These are phyloP conservation scores for Trichosporon coremiiforme DNA, from an alignment of 1,284 basidiomycete genomes.

Conservation along the genomic window DNA sequence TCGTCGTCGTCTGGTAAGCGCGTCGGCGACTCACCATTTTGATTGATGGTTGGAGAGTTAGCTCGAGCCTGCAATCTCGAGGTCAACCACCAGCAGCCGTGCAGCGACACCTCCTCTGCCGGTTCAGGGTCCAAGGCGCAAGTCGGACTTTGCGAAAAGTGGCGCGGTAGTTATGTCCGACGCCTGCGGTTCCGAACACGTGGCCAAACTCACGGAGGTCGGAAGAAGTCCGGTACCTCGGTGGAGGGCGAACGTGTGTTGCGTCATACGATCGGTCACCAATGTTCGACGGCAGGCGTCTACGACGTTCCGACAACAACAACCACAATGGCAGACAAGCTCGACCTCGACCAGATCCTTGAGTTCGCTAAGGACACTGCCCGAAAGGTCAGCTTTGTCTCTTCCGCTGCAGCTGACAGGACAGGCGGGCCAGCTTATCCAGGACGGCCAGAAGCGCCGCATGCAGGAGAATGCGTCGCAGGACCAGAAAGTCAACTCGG, in stretches of 20 bases:
- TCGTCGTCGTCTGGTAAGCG: conserved; percentile 21
- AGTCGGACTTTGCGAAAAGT: background rate
- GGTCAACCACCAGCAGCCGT: conserved; percentile 4
- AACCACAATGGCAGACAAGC: conserved; percentile 34
- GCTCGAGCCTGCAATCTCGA: conserved; percentile 10
- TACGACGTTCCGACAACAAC: conserved; percentile 13
- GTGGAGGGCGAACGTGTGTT: conserved; percentile 15
- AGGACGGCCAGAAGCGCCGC: conserved; percentile 56
- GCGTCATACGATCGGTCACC: conserved; percentile 9
- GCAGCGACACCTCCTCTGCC: background rate
- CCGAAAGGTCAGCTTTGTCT: conserved; percentile 40
- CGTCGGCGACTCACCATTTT: conserved; percentile 32
- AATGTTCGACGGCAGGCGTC: background rate
- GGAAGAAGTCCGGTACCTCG: background rate
- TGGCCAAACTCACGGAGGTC: background rate
- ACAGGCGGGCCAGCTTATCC: conserved; percentile 59
- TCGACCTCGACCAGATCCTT: conserved; percentile 69
- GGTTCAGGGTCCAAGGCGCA: background rate
- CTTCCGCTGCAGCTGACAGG: background rate
- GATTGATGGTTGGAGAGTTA: conserved; percentile 28
- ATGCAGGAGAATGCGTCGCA: conserved; percentile 61
- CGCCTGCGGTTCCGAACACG: background rate
- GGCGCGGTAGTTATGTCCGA: conserved; percentile 9
- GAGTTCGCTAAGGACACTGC: conserved; percentile 74
- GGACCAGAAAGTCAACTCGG: conserved; percentile 85